Evolutionary conservation across 768 basidiomycete species (phyloP).

Genomic region (Candolleomyces aberdarensis): DNA sequence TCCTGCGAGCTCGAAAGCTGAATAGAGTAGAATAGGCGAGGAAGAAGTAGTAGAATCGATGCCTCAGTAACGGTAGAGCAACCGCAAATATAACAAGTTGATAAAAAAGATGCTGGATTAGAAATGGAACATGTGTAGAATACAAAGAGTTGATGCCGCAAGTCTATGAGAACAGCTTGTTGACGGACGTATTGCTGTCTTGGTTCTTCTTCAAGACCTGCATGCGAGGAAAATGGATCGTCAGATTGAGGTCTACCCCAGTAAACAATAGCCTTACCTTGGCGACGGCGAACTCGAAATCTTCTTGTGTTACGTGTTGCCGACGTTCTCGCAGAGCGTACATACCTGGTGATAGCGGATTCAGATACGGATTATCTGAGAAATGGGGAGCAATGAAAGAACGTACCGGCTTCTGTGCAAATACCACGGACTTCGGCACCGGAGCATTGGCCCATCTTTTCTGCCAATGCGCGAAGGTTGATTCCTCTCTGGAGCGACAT

Average conservation of each 20-base stretch:
- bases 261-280: slow-evolving; percentile 52
- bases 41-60: neutral
- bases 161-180: slow-evolving; percentile 87
- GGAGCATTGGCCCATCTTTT: slow-evolving; percentile 99
- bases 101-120: neutral
- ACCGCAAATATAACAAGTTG: too few relatives aligned
- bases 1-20: neutral
- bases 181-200: slow-evolving; percentile 89
- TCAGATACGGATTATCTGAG: neutral
- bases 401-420: slow-evolving; percentile 90
- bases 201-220: slow-evolving; percentile 95
- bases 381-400: neutral
- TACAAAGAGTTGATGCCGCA: slow-evolving; percentile 6
- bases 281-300: slow-evolving; percentile 97
- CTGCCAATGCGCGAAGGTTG: slow-evolving; percentile 91
- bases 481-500: slow-evolving; percentile 99
- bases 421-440: slow-evolving; percentile 98
- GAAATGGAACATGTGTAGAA: slow-evolving; percentile 2
- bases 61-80: too few relatives aligned
- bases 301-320: slow-evolving; percentile 97
- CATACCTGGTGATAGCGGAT: slow-evolving; percentile 62
- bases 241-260: neutral
- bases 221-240: slow-evolving; percentile 4
- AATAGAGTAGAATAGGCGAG: neutral
- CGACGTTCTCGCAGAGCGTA: slow-evolving; percentile 93